Evolutionary conservation across 768 basidiomycete genomes (phyloP).

Genomic region (Lactifluus pinguis): DNA sequence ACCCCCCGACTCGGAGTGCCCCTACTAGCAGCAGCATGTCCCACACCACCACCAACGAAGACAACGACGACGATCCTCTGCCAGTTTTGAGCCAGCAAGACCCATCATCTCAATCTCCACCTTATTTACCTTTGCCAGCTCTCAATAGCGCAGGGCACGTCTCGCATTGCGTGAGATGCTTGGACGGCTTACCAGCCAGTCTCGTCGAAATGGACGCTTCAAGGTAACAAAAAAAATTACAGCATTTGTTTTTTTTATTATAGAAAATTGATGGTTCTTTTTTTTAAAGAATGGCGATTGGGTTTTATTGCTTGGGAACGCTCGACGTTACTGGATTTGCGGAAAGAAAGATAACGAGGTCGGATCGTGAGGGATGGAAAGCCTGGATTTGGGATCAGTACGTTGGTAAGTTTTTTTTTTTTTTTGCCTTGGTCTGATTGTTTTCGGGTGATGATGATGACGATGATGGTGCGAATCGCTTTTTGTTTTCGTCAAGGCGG

Average conservation of each 20-base stretch:
- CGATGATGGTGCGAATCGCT: no score
- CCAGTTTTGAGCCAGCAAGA: neutral
- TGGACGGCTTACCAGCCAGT: constrained; percentile 59
- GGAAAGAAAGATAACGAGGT: constrained; percentile 34
- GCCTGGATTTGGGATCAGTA: constrained; percentile 92
- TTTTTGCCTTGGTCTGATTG: no score
- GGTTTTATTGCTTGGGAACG: constrained; percentile 81
- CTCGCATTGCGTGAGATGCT: constrained; percentile 56
- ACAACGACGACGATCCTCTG: neutral
- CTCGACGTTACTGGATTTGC: constrained; percentile 66
- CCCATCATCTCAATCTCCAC: no score
- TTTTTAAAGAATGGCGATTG: constrained; percentile 74
- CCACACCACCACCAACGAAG: neutral
- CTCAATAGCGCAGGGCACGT: constrained; percentile 47
- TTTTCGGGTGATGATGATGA: no score
- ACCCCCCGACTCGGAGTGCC: no score
- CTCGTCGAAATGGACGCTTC: constrained; percentile 66
- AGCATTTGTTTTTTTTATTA: neutral
- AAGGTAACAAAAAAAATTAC: constrained; percentile 36
- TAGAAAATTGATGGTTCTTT: no score
- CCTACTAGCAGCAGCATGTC: no score
- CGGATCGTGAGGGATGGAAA: constrained; percentile 55
- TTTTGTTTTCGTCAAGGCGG: no score
- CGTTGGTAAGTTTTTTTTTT: constrained; percentile 35
- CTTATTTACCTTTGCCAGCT: constrained; percentile 12